Evolutionary conservation across 108 stramenopile genomes (phyloP).

Genomic region (Epithemia pelagica): DNA sequence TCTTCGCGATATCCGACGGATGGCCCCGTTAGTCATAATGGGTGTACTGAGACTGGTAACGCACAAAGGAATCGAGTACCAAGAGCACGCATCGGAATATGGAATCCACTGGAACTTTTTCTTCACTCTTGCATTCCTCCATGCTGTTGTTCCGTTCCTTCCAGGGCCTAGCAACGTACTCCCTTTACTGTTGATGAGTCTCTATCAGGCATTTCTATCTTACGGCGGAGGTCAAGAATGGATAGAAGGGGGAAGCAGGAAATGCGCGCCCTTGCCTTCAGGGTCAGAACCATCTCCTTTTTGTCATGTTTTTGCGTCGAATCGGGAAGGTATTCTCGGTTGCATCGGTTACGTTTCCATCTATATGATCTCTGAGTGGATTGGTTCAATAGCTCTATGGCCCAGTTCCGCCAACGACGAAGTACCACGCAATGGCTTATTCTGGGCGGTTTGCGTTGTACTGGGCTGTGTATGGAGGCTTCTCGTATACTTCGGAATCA

Average conservation of each 20-base stretch:
- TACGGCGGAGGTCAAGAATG: conserved; percentile 49
- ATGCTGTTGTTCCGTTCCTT: conserved; percentile 19
- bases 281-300: conserved; percentile 3
- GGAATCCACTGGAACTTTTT: conserved; percentile 99
- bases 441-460: conserved; percentile 6
- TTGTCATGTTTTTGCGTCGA: conserved; percentile 62
- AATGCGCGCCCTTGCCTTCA: conserved; percentile 12
- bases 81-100: conserved; percentile 95
- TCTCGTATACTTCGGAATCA: conserved; percentile 18
- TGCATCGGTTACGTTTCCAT: conserved; percentile 65
- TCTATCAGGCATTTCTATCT: conserved; percentile 61
- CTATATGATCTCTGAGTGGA: conserved; percentile 50
- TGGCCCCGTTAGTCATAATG: conserved; percentile 49
- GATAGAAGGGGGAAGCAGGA: conserved; percentile 55
- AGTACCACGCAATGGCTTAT: conserved; percentile 16
- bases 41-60: conserved; percentile 61
- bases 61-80: conserved; percentile 84
- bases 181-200: conserved; percentile 31
- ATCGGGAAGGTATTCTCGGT: conserved; percentile 87
- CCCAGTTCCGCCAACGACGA: neutral
- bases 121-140: conserved; percentile 72
- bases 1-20: too few relatives aligned
- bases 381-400: conserved; percentile 46
- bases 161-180: conserved; percentile 15
- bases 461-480: conserved; percentile 34